Conservation (phyloP, 2,329 filamentous ascomycete genomes). For the Ambrosiella xylebori region DNA sequence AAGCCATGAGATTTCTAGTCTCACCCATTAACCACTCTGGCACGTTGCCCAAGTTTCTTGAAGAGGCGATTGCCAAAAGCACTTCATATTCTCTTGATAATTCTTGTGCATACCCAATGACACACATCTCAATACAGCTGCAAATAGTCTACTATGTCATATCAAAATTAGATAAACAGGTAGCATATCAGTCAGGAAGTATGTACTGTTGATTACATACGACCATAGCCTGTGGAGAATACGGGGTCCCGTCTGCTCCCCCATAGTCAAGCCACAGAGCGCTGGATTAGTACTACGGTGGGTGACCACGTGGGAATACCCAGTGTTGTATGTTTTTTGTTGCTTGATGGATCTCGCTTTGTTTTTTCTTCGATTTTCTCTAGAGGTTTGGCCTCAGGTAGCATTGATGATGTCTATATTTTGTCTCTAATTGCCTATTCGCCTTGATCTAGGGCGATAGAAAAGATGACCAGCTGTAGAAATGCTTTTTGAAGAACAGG, state of each 20-base stretch:
- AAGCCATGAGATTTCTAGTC: slow-evolving; percentile 1
- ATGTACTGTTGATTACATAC: background rate
- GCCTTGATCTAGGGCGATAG: too few species aligned
- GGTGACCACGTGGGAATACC: background rate
- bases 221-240: background rate
- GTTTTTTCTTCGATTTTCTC: too few species aligned
- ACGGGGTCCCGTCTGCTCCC: background rate
- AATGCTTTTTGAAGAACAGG: too few species aligned
- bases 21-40: background rate
- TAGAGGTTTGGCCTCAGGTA: too few species aligned
- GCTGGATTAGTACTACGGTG: background rate
- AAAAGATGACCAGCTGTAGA: too few species aligned
- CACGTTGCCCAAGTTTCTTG: background rate
- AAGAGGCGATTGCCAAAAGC: too few species aligned
- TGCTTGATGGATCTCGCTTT: background rate
- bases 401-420: too few species aligned
- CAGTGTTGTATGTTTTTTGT: background rate
- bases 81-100: too few species aligned
- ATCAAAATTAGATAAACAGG: background rate
- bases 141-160: too few species aligned
- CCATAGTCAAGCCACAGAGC: background rate
- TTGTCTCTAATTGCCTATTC: too few species aligned
- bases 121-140: too few species aligned
- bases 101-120: too few species aligned
- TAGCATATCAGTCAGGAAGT: background rate